Percentiles rank a stretch among this genome's conserved stretches.
Conservation (phyloP, 306 rosid species). For the Fagus sylvatica region DNA sequence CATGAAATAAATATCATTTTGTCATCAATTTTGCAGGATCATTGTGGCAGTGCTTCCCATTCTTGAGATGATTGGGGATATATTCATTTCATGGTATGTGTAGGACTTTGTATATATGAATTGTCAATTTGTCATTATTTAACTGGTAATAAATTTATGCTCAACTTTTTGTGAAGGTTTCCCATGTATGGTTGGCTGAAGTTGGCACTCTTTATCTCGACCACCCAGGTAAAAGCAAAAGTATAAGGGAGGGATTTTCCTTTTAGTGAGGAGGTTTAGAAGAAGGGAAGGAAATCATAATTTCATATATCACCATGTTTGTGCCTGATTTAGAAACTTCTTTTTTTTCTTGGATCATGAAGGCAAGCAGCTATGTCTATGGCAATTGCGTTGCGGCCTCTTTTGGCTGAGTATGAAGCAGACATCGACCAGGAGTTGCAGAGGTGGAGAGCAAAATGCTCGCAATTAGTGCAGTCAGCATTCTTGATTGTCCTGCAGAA, state of each 20-base stretch:
- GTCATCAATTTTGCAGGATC: slow-evolving; percentile 54
- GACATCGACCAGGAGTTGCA: slow-evolving; percentile 60
- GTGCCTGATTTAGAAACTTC: not conserved
- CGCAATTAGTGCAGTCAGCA: slow-evolving; percentile 59
- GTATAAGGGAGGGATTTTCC: too few relatives aligned
- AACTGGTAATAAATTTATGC: not conserved
- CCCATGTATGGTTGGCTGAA: slow-evolving; percentile 91
- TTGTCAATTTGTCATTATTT: slow-evolving; percentile 7
- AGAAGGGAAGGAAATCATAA: not conserved
- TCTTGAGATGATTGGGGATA: slow-evolving; percentile 66
- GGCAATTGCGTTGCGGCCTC: slow-evolving; percentile 61
- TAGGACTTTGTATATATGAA: not conserved
- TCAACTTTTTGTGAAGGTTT: slow-evolving; percentile 49
- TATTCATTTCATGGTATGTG: slow-evolving; percentile 67
- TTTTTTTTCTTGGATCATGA: not conserved
- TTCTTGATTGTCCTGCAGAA: slow-evolving; percentile 53
- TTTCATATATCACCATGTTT: not conserved
- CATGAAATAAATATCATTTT: not conserved
- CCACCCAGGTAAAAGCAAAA: slow-evolving; percentile 56
- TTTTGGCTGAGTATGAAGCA: slow-evolving; percentile 53
- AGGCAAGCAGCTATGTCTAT: slow-evolving; percentile 69
- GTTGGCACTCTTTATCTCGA: slow-evolving; percentile 67
- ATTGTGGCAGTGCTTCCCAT: slow-evolving; percentile 73
- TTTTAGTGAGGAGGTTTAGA: too few relatives aligned
- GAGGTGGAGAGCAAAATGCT: slow-evolving; percentile 54